Conservation (phyloP, 345 rosid genomes). For the Linum tenue region DNA sequence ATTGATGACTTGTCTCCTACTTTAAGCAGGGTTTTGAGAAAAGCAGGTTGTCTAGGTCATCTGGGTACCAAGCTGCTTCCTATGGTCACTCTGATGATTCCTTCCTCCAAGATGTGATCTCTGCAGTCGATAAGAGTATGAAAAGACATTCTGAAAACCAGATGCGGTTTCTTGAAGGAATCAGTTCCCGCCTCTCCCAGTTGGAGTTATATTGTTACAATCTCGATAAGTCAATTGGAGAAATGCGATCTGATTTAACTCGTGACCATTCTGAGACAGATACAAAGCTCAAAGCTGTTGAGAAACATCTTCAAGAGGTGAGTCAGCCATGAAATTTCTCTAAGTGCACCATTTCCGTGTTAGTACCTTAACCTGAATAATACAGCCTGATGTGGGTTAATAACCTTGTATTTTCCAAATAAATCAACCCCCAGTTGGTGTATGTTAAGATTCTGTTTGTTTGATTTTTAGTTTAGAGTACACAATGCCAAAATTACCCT, state of each 20-base stretch:
- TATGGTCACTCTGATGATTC: constrained; percentile 90
- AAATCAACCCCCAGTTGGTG: too few species aligned
- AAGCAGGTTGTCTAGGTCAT: constrained; percentile 59
- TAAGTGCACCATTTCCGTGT: not conserved
- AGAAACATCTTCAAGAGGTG: constrained; percentile 96
- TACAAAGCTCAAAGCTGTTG: constrained; percentile 73
- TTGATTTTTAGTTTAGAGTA: too few species aligned
- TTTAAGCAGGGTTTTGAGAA: constrained; percentile 65
- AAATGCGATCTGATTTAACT: constrained; percentile 68
- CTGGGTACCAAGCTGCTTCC: constrained; percentile 45
- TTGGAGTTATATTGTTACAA: constrained; percentile 84
- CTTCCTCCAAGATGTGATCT: constrained; percentile 45
- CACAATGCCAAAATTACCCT: too few species aligned
- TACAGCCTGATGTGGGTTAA: too few species aligned
- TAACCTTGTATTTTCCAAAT: not conserved
- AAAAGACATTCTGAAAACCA: constrained; percentile 66
- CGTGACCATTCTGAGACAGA: constrained; percentile 70
- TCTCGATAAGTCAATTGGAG: constrained; percentile 91
- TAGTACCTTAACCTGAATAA: not conserved
- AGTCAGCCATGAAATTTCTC: constrained; percentile 10
- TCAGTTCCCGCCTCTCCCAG: constrained; percentile 91
- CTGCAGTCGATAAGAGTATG: constrained; percentile 63
- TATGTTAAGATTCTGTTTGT: too few species aligned
- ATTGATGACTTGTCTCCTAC: not conserved
- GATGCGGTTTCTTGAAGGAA: constrained; percentile 93